These are phyloP conservation scores for Podospora sp. DNA, from an alignment of 495 filamentous ascomycete genomes.

Conservation along the genomic window DNA sequence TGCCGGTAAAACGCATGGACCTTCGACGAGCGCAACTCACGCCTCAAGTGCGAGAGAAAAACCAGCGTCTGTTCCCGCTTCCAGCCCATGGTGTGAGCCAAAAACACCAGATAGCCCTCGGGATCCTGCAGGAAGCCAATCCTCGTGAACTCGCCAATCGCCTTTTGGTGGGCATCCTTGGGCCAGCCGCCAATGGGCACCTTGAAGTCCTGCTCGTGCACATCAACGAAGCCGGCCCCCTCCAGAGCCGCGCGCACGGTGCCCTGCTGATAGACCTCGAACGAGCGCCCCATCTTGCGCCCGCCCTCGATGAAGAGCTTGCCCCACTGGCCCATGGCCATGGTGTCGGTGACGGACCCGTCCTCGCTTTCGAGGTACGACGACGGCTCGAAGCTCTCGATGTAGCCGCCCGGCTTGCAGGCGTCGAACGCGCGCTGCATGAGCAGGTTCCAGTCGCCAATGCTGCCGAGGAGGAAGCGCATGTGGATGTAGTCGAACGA, in stretches of 20 bases:
- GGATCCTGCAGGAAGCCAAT: slow-evolving; percentile 32
- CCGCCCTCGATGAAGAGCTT: slow-evolving; percentile 27
- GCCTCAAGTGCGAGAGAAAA: slow-evolving; percentile 18
- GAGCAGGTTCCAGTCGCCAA: slow-evolving; percentile 56
- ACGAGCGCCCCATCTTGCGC: slow-evolving; percentile 19
- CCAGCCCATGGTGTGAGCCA: slow-evolving; percentile 37
- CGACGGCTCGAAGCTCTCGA: slow-evolving; percentile 35
- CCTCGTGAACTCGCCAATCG: slow-evolving; percentile 44
- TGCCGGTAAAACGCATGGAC: neutral
- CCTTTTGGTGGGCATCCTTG: slow-evolving; percentile 48
- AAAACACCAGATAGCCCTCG: slow-evolving; percentile 36
- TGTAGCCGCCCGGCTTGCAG: slow-evolving; percentile 31
- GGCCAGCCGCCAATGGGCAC: slow-evolving; percentile 11
- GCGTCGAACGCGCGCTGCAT: slow-evolving; percentile 36
- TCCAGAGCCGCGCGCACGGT: slow-evolving; percentile 43
- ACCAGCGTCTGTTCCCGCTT: slow-evolving; percentile 18
- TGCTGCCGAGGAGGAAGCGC: slow-evolving; percentile 52
- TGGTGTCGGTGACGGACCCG: slow-evolving; percentile 18
- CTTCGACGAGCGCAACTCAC: neutral
- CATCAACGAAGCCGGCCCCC: slow-evolving; percentile 50
- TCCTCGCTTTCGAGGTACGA: slow-evolving; percentile 26
- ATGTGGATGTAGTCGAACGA: slow-evolving; percentile 65
- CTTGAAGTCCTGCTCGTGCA: slow-evolving; percentile 29
- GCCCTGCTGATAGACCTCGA: slow-evolving; percentile 31
- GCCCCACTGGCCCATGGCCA: slow-evolving; percentile 25